phyloP scores from a whole-genome alignment of 441 rosid genomes.

The Arabidopsis hybrid region DNA sequence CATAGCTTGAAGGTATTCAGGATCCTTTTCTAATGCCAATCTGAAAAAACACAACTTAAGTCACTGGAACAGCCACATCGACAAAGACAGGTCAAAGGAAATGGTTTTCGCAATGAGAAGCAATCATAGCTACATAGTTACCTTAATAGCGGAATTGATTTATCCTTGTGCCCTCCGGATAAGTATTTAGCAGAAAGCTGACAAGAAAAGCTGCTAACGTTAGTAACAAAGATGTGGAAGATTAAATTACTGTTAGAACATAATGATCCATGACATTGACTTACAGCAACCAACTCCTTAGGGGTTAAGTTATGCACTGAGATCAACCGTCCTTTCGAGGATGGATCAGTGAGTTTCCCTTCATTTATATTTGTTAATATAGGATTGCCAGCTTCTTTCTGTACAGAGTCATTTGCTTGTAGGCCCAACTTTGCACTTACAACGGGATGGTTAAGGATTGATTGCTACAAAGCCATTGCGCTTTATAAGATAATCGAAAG shows the following conservation, averaged over 20 bases:
- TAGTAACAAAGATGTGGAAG: not conserved
- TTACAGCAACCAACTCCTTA: constrained; percentile 68
- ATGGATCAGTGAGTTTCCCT: constrained; percentile 40
- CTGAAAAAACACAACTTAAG: constrained; percentile 45
- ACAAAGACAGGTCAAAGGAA: not conserved
- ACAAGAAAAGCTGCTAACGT: constrained; percentile 25
- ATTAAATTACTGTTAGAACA: constrained; percentile 15
- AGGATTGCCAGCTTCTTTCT: constrained; percentile 43
- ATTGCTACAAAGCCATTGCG: constrained; percentile 62
- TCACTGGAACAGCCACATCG: constrained; percentile 10
- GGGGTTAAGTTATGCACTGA: constrained; percentile 60
- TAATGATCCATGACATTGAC: constrained; percentile 41
- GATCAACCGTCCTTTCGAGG: constrained; percentile 45
- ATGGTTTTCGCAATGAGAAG: not conserved
- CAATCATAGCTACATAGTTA: constrained; percentile 40
- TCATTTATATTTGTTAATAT: constrained; percentile 43
- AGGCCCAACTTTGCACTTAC: constrained; percentile 73
- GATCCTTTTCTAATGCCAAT: constrained; percentile 78
- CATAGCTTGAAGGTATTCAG: constrained; percentile 65
- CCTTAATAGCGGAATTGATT: constrained; percentile 67
- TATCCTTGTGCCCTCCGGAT: constrained; percentile 60
- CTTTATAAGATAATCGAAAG: constrained; percentile 10
- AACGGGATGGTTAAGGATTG: constrained; percentile 65
- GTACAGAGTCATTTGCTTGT: constrained; percentile 48
- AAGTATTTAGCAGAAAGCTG: constrained; percentile 75